These are phyloP conservation scores for Penicillium sp. DNA, from an alignment of 2,329 filamentous ascomycete genomes.

Conservation along the genomic window DNA sequence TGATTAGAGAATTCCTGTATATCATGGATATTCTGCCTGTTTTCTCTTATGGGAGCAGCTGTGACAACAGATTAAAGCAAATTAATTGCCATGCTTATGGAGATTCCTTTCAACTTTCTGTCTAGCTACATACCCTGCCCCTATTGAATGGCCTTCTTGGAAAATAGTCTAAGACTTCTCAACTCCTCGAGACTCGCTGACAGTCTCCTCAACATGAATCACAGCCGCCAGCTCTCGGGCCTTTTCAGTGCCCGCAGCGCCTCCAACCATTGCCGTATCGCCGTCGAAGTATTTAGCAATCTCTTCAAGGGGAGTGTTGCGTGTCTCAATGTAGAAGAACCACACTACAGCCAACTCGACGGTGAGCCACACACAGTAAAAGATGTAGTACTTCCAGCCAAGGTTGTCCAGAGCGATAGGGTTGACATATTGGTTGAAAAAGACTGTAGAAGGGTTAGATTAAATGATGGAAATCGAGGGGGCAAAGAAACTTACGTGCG, in stretches of 20 bases:
- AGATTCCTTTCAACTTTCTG: no score
- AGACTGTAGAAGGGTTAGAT: conserved; percentile 26
- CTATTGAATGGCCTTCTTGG: conserved; percentile 31
- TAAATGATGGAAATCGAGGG: neutral
- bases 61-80: no score
- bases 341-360: conserved; percentile 40
- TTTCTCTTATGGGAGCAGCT: no score
- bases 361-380: conserved; percentile 42
- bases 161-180: conserved; percentile 10
- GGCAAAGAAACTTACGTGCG: conserved; percentile 19
- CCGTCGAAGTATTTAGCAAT: conserved; percentile 40
- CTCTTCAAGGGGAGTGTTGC: conserved; percentile 39
- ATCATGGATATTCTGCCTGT: no score
- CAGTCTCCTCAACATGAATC: neutral
- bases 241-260: neutral
- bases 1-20: no score
- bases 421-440: conserved; percentile 45
- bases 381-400: conserved; percentile 45
- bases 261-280: neutral
- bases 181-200: neutral
- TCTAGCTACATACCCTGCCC: no score
- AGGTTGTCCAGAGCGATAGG: conserved; percentile 38
- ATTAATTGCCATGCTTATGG: no score
- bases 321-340: conserved; percentile 43
- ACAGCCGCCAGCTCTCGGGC: neutral